These are phyloP conservation scores for Xylariales sp. DNA, from an alignment of 2,329 filamentous ascomycete species.

Conservation along the genomic window DNA sequence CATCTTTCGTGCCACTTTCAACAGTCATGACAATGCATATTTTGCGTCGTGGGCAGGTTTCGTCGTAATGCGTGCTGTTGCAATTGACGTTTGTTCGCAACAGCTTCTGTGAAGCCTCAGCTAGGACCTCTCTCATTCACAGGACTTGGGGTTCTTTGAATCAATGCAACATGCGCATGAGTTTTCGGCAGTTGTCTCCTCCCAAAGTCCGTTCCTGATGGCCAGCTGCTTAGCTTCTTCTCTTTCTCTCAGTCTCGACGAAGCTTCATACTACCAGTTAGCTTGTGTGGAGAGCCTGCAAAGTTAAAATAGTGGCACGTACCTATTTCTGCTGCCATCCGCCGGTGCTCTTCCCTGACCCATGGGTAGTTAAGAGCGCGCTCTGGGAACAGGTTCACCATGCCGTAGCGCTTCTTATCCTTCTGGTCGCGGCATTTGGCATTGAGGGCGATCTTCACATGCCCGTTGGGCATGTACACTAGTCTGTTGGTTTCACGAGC, in stretches of 20 bases:
- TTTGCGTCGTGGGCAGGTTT: too few species aligned
- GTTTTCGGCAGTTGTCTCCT: conserved; percentile 13
- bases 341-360: conserved; percentile 35
- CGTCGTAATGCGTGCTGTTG: too few species aligned
- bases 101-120: too few species aligned
- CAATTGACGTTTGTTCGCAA: too few species aligned
- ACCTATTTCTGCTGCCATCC: conserved; percentile 34
- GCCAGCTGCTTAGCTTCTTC: conserved; percentile 12
- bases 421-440: conserved; percentile 20
- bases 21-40: too few species aligned
- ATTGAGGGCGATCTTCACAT: conserved; percentile 11
- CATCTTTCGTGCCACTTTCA: too few species aligned
- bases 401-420: conserved; percentile 18
- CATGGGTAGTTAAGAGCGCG: conserved; percentile 40
- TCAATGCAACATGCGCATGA: conserved; percentile 21
- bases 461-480: conserved; percentile 20
- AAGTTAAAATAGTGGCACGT: conserved; percentile 18
- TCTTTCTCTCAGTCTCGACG: conserved; percentile 13
- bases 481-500: conserved; percentile 12
- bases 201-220: conserved; percentile 12
- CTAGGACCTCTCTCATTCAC: not conserved
- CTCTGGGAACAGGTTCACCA: conserved; percentile 39
- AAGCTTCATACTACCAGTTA: conserved; percentile 10
- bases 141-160: conserved; percentile 7
- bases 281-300: not conserved